These are phyloP conservation scores for Salix udensis DNA, from an alignment of 345 rosid species.

Conservation along the genomic window DNA sequence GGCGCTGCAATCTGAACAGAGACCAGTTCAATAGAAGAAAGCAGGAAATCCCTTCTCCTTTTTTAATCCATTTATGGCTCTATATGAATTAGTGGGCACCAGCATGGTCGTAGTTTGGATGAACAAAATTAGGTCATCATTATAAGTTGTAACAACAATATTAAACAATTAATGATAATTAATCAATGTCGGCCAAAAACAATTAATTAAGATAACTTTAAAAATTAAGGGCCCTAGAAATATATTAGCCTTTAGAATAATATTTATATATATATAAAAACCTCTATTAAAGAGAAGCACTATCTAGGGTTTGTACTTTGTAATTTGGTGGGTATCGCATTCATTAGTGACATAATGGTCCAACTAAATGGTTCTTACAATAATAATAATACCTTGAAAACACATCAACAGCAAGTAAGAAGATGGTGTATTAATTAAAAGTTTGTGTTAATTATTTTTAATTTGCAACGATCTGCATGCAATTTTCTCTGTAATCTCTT, in stretches of 20 bases:
- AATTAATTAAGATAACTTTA: neutral
- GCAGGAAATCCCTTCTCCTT: no score
- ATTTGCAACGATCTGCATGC: neutral
- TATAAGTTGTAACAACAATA: neutral
- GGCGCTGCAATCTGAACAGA: no score
- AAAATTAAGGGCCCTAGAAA: neutral
- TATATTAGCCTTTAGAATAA: neutral
- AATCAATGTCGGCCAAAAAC: neutral
- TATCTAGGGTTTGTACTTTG: neutral
- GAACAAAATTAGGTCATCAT: neutral
- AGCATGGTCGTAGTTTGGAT: neutral
- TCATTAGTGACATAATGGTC: neutral
- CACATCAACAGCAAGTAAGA: neutral
- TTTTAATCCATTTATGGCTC: no score
- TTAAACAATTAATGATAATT: no score
- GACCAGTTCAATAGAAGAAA: no score
- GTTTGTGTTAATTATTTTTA: neutral
- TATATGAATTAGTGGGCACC: neutral
- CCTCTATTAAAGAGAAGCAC: neutral
- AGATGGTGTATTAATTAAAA: neutral
- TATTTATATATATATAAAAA: no score
- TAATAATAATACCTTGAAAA: no score
- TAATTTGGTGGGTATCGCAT: neutral
- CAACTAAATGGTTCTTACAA: neutral
- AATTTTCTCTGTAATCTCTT: no score